Conservation (phyloP, 768 basidiomycete species). For the Mycena amicta region DNA sequence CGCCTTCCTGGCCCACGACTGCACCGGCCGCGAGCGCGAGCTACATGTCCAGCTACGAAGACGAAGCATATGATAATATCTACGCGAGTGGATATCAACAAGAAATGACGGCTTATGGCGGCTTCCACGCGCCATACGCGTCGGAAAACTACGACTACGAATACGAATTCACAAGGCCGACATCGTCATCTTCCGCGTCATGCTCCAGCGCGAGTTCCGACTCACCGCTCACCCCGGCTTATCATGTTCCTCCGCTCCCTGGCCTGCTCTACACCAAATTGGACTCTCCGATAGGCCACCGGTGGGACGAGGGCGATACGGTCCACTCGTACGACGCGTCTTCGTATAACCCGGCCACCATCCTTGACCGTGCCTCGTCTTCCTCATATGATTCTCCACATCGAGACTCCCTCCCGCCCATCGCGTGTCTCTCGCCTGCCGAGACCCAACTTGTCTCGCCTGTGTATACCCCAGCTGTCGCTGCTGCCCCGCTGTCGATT, state of each 20-base stretch:
- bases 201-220: not conserved
- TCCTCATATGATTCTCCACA: no score
- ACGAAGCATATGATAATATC: no score
- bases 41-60: no score
- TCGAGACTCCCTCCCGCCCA: no score
- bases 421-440: conserved; percentile 16
- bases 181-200: not conserved
- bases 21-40: no score
- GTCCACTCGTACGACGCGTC: conserved; percentile 6
- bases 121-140: no score
- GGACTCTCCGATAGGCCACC: not conserved
- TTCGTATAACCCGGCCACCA: no score
- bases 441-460: conserved; percentile 8
- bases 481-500: conserved; percentile 6
- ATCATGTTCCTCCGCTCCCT: not conserved
- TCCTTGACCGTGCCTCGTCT: no score
- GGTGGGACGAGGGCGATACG: not conserved
- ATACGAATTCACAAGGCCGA: not conserved
- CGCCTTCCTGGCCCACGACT: no score
- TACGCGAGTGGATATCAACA: no score
- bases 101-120: no score
- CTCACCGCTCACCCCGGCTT: not conserved
- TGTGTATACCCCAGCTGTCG: no score
- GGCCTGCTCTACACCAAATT: not conserved
- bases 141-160: not conserved